Evolutionary conservation across 768 basidiomycete genomes (phyloP).

Genomic region (Infundibulicybe gibba): DNA sequence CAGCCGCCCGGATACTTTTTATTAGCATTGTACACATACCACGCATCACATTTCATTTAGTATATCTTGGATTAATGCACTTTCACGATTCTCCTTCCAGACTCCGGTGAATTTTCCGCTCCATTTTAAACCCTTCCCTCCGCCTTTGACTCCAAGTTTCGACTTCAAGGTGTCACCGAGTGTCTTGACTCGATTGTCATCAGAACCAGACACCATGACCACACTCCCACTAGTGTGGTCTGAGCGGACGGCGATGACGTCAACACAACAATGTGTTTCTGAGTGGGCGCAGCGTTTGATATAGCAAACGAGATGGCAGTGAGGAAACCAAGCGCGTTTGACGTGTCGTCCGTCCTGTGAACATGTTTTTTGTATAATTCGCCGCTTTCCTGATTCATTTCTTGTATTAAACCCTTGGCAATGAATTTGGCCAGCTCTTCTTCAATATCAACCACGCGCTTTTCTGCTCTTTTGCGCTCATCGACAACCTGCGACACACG

Average conservation of each 20-base stretch:
- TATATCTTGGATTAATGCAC: constrained; percentile 31
- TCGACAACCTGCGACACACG: constrained; percentile 66
- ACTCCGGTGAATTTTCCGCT: constrained; percentile 71
- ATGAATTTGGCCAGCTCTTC: constrained; percentile 53
- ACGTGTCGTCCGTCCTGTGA: constrained; percentile 60
- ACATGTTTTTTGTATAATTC: constrained; percentile 42
- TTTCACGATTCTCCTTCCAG: constrained; percentile 52
- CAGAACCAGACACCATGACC: constrained; percentile 57
- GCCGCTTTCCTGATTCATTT: constrained; percentile 24
- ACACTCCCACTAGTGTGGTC: constrained; percentile 44
- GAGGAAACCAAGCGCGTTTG: constrained; percentile 56
- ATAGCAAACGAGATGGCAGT: constrained; percentile 53
- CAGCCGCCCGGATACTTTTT: too few relatives aligned
- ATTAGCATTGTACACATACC: too few relatives aligned
- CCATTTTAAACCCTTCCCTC: constrained; percentile 74
- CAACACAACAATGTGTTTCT: constrained; percentile 46
- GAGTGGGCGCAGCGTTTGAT: constrained; percentile 18
- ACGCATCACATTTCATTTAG: constrained; percentile 23
- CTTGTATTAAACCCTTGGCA: constrained; percentile 35
- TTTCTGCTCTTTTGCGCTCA: constrained; percentile 62
- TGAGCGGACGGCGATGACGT: constrained; percentile 64
- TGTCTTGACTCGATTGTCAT: constrained; percentile 56
- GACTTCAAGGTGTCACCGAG: constrained; percentile 54
- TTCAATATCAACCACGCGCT: constrained; percentile 68
- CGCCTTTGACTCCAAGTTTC: constrained; percentile 63